Evolutionary conservation across 1,284 basidiomycete species (phyloP), one percentile per base, ranked within the genome.

Genomic region (Fomitopsis betulina): DNA sequence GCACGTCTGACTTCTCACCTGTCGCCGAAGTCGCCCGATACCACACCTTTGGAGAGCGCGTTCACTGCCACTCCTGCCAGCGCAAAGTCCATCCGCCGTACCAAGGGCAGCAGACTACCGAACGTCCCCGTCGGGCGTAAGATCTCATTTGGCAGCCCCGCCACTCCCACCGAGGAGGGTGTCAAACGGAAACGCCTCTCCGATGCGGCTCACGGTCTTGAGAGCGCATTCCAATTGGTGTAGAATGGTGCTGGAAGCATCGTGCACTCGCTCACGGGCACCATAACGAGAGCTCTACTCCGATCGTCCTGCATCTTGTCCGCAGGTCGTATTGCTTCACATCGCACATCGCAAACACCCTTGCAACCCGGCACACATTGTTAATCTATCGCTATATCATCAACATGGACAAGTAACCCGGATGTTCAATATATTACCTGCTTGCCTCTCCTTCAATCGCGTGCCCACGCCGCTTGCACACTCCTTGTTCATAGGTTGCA

Each of bases 201-300:
- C 2, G 66, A 66, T 13, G 67, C 63, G 21, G 70, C 69, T 25
- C 60, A 60, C 42, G 71, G 72, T 19, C 72, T 86, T 43, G 84
- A 76, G 9, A 85, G 84, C 65, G 85, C 85, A 19, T 86, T 87
- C 70, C 81, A 86, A 67, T 68, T 86, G 70, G 72, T 74, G 54
- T 86, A 69, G 73, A 54, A 27, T 21, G 25, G 37, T 42, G 33
- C 25, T 25, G 54, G 35, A 19, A 47, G 39, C 21, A 40, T 10
- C 33, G 25, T 21, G 15, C 25, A 27, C 38, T 42, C 39, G 38
- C 38, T 52, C 38, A 15, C 32, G n/a, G 55, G 19, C 52, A 8
- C 19, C 38, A 12, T 42, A 7, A 5, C 37, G 21, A 53, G 39
- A 27, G 39, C 33, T n/a, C n/a, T 33, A n/a, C 19, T 33, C 6